These are phyloP conservation scores for Mycena kentingensis DNA, from an alignment of 768 basidiomycete species.

Conservation along the genomic window DNA sequence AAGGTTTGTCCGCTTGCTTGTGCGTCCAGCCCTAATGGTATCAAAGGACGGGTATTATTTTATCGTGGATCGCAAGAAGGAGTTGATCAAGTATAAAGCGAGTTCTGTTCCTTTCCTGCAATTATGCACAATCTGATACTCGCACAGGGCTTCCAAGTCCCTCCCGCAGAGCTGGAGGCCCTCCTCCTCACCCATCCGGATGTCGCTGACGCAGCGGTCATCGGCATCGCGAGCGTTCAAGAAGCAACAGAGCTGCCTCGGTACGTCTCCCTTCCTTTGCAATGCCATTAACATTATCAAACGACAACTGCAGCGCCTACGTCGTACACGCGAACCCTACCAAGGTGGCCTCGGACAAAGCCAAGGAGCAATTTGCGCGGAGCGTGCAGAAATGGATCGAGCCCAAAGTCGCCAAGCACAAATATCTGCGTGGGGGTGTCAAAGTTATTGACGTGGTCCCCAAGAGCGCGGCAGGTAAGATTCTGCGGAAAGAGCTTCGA, in stretches of 20 bases:
- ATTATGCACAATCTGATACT: slow-evolving; percentile 27
- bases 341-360: no score
- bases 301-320: no score
- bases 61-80: slow-evolving; percentile 30
- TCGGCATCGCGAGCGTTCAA: slow-evolving; percentile 25
- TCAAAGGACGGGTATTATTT: slow-evolving; percentile 51
- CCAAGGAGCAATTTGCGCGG: no score
- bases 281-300: no score
- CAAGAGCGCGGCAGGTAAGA: slow-evolving; percentile 19
- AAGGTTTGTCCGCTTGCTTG: no score
- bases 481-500: slow-evolving; percentile 18
- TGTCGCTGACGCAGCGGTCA: slow-evolving; percentile 32
- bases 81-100: neutral
- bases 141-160: slow-evolving; percentile 27
- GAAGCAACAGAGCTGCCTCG: neutral
- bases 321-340: no score
- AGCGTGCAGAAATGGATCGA: slow-evolving; percentile 16
- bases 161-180: slow-evolving; percentile 37
- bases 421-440: slow-evolving; percentile 18
- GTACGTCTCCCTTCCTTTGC: no score
- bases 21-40: no score
- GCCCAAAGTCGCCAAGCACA: slow-evolving; percentile 12
- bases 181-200: slow-evolving; percentile 29
- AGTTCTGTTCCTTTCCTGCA: no score
- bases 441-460: slow-evolving; percentile 12